Conservation (phyloP, 345 rosid genomes). For the Odontarrhena argentea region DNA sequence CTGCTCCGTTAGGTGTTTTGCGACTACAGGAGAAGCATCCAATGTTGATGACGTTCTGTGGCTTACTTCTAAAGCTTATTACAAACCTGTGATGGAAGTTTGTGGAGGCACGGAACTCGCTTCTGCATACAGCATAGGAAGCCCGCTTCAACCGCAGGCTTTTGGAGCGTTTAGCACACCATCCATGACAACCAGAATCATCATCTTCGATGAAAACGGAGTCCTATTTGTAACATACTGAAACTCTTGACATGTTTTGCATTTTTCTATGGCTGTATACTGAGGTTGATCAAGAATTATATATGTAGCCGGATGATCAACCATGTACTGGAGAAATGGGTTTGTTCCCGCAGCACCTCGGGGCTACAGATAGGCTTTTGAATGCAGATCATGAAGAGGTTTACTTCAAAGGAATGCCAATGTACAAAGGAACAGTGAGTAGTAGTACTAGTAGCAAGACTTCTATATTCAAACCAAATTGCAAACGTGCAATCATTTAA, state of each 20-base stretch:
- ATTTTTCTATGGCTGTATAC: background rate
- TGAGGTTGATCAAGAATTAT: conserved; percentile 14
- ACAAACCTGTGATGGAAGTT: conserved; percentile 72
- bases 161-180: conserved; percentile 84
- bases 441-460: conserved; percentile 18
- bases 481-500: background rate
- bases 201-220: conserved; percentile 75
- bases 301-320: conserved; percentile 68
- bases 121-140: conserved; percentile 73
- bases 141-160: conserved; percentile 78
- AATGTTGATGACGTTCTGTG: conserved; percentile 88
- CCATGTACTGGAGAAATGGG: conserved; percentile 86
- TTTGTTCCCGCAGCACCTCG: conserved; percentile 67
- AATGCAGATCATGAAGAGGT: conserved; percentile 77
- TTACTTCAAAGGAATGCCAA: conserved; percentile 88
- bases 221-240: conserved; percentile 56
- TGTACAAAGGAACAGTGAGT: conserved; percentile 65
- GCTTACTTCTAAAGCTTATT: conserved; percentile 84
- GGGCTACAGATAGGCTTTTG: conserved; percentile 77
- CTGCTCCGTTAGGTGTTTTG: conserved; percentile 52
- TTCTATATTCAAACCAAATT: conserved; percentile 7
- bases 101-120: conserved; percentile 95
- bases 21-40: conserved; percentile 82
- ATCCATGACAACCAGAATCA: conserved; percentile 72
- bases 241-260: background rate